Base-by-base conservation (phyloP, 1,284 basidiomycete genomes). In the Cyathus pygmaeus region DNA sequence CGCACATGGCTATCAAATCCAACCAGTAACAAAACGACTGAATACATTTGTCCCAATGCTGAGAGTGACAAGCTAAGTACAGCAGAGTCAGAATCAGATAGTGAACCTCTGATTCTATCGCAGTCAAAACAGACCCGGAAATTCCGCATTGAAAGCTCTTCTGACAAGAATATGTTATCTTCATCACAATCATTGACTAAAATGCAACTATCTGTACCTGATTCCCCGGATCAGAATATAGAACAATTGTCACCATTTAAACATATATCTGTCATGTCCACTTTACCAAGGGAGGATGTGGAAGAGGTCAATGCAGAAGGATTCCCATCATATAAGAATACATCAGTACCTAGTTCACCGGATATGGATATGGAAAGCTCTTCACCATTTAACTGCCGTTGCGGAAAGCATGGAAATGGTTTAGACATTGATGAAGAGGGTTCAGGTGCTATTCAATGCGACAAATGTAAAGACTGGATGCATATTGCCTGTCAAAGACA, bases 401-500 rank as follows among this genome's bases (percentile, higher is more conserved):
- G 72, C 56, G 71, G 69, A n/a, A 11, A 61, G 0, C 19, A 46
- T 4, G 64, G 65, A 5, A 59, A 74, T 62, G 68, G 67, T 33
- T 7, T 9, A 21, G 47, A 52, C 1, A 26, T 21, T 46, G 44
- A 64, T 41, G 66, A 61, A n/a, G 33, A 46, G 10, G 24, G 44
- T 7, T 46, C 44, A 46, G 7, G 42, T 24, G 64, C 65, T 7
- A 66, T 73, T 42, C 63, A 71, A 56, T 75, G 73, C 50, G 47
- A 64, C 19, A 11, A 21, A 31, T 75, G 71, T 26, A n/a, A 55
- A 0, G 50, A 63, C 10, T 73, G 69, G 62, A 68, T 65, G 2
- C 71, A 75, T 59, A 55, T 71, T n/a, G 66, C 71, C 3, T 75
- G 72, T 57, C 70, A 72, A 55, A 13, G 31, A 31, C 44, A 66